Base-by-base conservation (phyloP, 2,329 filamentous ascomycete species). In the Pleoardoris graminearum region DNA sequence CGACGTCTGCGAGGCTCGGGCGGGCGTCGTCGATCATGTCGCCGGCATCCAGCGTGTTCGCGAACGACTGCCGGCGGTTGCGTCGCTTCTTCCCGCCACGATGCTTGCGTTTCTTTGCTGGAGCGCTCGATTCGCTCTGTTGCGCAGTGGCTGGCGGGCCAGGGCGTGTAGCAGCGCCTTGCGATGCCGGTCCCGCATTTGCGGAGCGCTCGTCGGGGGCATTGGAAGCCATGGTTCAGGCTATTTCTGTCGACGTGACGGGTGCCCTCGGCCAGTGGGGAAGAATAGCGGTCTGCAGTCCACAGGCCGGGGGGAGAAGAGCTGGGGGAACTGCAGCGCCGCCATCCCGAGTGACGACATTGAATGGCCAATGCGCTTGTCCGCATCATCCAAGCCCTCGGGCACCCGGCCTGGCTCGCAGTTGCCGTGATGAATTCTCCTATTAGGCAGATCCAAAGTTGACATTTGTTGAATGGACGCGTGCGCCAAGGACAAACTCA, bases 51-150 rank as follows among this genome's bases (percentile, higher is more conserved):
- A 84, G 76, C 1, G 84, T 76, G 10, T 82, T 79, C 21, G 89
- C 87, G 68, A 96, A 96, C 7, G 91, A 96, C 76, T 90, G 90
- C 57, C 89, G 84, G 58, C 91, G 84, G 55, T 85, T 76, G 53
- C 85, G 85, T 74, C 88, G 89, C 76, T 91, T 91, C 80, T 87
- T 92, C 32, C 89, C 88, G 27, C 84, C 86, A 38, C 89, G 84
- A 71, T 91, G 87, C 63, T 85, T 87, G 68, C 87, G 89, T 69
- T 90, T 89, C 78, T 86, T 85, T 64, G 64, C 59, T 1, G 61
- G 48, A 10, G 53, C 48, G 1, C 33, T 53, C 19, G 35, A 17
- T 23, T 33, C 16, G 41, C 27, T 25, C 23, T 38, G 41, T 16
- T 30, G 29, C 12, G 19, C n/a, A 19, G n/a, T n/a, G n/a, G n/a